A percentile compares a stretch with the other conserved stretches of the same genome.
phyloP scores from a whole-genome alignment of 2,329 filamentous ascomycete species.

The Zalaria sp. region DNA sequence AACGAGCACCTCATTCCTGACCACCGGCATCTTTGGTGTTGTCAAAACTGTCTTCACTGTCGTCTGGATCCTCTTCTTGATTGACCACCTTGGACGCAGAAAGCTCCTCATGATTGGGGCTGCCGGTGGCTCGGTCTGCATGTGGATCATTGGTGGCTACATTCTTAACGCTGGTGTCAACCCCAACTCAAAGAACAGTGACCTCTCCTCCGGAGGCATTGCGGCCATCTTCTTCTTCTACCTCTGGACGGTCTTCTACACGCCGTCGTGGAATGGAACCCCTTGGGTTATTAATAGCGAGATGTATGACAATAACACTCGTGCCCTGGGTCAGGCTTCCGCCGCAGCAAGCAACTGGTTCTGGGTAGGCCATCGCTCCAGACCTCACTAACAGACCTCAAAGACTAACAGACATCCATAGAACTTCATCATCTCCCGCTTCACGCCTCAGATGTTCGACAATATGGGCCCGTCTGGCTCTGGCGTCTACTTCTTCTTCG shows the following conservation, averaged over 20 bases:
- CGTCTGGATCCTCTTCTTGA: slow-evolving; percentile 54
- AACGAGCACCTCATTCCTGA: slow-evolving; percentile 45
- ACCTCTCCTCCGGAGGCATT: slow-evolving; percentile 35
- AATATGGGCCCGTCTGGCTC: slow-evolving; percentile 25
- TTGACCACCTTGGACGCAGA: slow-evolving; percentile 49
- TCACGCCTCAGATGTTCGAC: slow-evolving; percentile 45
- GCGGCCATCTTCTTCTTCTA: slow-evolving; percentile 60
- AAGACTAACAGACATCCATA: too few relatives aligned
- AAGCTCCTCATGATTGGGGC: slow-evolving; percentile 53
- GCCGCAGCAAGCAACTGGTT: slow-evolving; percentile 62
- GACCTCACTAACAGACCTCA: too few relatives aligned
- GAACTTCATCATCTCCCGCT: slow-evolving; percentile 55
- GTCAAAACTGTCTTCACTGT: slow-evolving; percentile 58
- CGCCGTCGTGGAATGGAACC: slow-evolving; percentile 36
- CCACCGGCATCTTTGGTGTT: slow-evolving; percentile 64
- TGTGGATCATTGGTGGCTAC: slow-evolving; percentile 52
- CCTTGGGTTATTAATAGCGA: slow-evolving; percentile 64
- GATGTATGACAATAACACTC: slow-evolving; percentile 58
- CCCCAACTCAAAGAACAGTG: slow-evolving; percentile 14
- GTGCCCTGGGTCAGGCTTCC: slow-evolving; percentile 56
- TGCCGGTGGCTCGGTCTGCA: slow-evolving; percentile 45
- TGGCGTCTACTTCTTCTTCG: slow-evolving; percentile 31
- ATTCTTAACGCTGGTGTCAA: slow-evolving; percentile 32
- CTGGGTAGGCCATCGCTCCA: slow-evolving; percentile 18
- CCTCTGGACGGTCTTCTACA: slow-evolving; percentile 60